Percentiles rank a stretch among this genome's conserved stretches.
Conservation (phyloP, 768 basidiomycete species). For the Trametes cinnabarina region DNA sequence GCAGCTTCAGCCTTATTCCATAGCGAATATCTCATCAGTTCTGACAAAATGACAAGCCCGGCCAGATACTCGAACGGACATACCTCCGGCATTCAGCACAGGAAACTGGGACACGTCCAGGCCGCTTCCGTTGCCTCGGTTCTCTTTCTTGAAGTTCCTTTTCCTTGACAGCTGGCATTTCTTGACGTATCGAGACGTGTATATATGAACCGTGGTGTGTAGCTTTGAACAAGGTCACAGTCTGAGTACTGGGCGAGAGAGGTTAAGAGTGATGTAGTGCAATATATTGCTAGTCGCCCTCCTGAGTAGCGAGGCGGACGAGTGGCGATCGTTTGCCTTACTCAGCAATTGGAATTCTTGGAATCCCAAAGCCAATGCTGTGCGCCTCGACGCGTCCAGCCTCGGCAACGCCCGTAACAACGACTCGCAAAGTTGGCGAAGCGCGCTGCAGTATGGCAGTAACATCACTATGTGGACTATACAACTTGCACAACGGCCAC, state of each 20-base stretch:
- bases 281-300: no score
- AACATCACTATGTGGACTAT: no score
- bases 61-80: slow-evolving; percentile 2
- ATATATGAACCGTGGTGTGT: no score
- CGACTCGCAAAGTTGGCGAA: no score
- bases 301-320: no score
- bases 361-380: neutral
- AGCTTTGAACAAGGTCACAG: no score
- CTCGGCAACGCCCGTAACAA: no score
- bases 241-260: no score
- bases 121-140: slow-evolving; percentile 42
- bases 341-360: neutral
- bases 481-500: no score
- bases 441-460: no score
- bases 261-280: no score
- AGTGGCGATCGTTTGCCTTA: neutral
- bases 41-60: neutral
- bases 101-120: slow-evolving; percentile 46
- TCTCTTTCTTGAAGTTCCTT: slow-evolving; percentile 16
- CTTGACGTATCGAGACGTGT: neutral
- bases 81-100: slow-evolving; percentile 37
- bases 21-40: neutral
- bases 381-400: neutral
- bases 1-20: slow-evolving; percentile 29
- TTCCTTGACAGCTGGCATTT: slow-evolving; percentile 19